Percentiles rank a stretch among this genome's conserved stretches.
Conservation (phyloP, 2,329 filamentous ascomycete genomes). For the Ophiostoma pallidulum region DNA sequence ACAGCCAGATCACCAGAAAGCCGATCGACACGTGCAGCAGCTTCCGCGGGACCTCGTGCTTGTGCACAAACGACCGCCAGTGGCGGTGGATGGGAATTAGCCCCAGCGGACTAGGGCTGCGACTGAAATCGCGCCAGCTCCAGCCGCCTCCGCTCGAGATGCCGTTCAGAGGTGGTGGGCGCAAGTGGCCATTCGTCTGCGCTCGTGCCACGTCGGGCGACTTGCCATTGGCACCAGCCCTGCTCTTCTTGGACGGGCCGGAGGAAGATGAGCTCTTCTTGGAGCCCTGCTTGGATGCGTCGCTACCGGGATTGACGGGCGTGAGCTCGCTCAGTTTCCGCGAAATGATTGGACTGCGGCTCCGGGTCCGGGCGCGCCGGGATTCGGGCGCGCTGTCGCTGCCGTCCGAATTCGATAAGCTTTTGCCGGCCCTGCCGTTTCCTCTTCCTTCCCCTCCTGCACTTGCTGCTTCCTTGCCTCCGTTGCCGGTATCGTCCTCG, state of each 20-base stretch:
- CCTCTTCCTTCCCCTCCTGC: background rate
- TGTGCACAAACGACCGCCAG: slow-evolving; percentile 87
- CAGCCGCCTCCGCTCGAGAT: slow-evolving; percentile 37
- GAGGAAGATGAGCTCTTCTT: slow-evolving; percentile 10
- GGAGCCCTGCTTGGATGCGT: slow-evolving; percentile 19
- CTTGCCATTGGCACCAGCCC: slow-evolving; percentile 20
- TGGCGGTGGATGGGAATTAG: slow-evolving; percentile 91
- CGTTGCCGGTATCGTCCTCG: slow-evolving; percentile 35
- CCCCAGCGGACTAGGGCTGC: slow-evolving; percentile 85
- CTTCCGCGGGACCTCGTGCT: slow-evolving; percentile 94
- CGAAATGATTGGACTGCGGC: slow-evolving; percentile 54
- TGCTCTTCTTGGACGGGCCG: background rate
- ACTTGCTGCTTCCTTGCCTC: background rate
- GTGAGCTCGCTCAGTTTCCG: slow-evolving; percentile 46
- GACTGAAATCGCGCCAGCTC: slow-evolving; percentile 79
- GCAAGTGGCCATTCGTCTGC: slow-evolving; percentile 57
- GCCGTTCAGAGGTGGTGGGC: slow-evolving; percentile 50
- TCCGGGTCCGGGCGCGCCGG: slow-evolving; percentile 59
- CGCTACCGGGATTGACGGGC: slow-evolving; percentile 24
- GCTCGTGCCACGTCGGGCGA: background rate
- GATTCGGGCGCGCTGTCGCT: slow-evolving; percentile 35
- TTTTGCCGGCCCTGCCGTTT: background rate
- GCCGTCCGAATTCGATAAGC: slow-evolving; percentile 7
- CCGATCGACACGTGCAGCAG: slow-evolving; percentile 91
- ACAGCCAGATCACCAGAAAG: slow-evolving; percentile 83